phyloP scores from a whole-genome alignment of 2,329 filamentous ascomycete species.

The Dothideomycetes sp. region DNA sequence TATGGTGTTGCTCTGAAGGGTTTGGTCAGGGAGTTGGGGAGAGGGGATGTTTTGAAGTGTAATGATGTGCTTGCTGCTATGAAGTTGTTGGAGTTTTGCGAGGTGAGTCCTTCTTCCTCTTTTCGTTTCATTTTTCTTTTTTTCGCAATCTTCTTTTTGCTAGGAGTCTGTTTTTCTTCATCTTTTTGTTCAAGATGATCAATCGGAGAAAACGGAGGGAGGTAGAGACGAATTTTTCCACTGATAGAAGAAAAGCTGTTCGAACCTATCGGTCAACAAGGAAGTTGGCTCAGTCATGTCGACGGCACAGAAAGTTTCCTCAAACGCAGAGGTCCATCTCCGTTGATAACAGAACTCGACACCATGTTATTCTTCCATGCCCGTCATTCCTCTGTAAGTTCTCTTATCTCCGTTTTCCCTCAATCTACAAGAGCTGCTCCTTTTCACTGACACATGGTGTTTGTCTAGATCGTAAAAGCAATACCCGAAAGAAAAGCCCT shows the following conservation, averaged over 20 bases:
- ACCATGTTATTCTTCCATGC: conserved; percentile 23
- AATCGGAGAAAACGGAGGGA: too few species aligned
- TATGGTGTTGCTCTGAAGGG: conserved; percentile 21
- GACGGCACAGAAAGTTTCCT: conserved; percentile 23
- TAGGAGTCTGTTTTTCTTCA: too few species aligned
- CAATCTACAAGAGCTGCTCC: too few species aligned
- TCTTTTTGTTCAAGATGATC: not conserved
- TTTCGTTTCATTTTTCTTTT: too few species aligned
- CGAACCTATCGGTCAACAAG: conserved; percentile 23
- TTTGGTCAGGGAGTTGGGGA: conserved; percentile 17
- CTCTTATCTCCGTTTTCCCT: too few species aligned
- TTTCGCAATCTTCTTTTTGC: too few species aligned
- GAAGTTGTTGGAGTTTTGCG: conserved; percentile 22
- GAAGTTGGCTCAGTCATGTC: conserved; percentile 23
- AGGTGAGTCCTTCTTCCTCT: too few species aligned
- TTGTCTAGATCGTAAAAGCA: conserved; percentile 18
- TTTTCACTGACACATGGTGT: too few species aligned
- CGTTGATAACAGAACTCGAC: conserved; percentile 19
- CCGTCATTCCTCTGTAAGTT: conserved; percentile 18
- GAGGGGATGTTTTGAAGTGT: conserved; percentile 16
- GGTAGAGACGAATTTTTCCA: not conserved
- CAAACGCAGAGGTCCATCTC: conserved; percentile 21
- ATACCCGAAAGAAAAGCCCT: conserved; percentile 22
- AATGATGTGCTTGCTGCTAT: conserved; percentile 25
- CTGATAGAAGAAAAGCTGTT: conserved; percentile 16